Evolutionary conservation across 164 flowering plant genomes (phyloP), one percentile per base, ranked within the genome.

Genomic region (Liriodendron chinense): DNA sequence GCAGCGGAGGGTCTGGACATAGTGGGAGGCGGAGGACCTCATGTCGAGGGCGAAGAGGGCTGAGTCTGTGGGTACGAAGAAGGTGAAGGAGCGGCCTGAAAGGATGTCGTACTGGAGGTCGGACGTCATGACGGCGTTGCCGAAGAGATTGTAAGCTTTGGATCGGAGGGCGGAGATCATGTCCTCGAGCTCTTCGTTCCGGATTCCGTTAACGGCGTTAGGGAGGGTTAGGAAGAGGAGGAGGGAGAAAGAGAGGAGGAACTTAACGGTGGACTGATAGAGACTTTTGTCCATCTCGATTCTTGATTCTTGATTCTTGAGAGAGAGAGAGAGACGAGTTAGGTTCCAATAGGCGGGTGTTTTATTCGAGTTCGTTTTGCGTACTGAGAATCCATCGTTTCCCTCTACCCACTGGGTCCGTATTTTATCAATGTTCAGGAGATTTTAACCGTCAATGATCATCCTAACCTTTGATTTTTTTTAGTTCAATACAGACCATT

Each of bases 11-110:
- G 80, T 76, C 73, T 69, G 53, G 57, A 72, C 47, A 85, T 84
- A 84, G 48, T 77, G 50, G 21, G 70, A 25, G 21, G 85, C 87
- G 12, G 64, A 25, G 3, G 80, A 66, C 3, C 74, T 68, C 80
- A 80, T 78, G 76, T 80, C 85, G 67, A 84, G 84, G 10, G 83
- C 73, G 78, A 82, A 82, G 75, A 84, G 86, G 20, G 80, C 24
- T 43, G 82, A 71, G 57, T 84, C 85, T 9, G 80, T 47, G 10
- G 86, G 86, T 16, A 79, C 82, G 70, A 84, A 80, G 79, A 84
- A 47, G 43, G 86, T 84, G 83, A 80, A 76, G 72, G 74, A 73
- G 20, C 47, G 0, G 26, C 76, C 67, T 61, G 66, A 23, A 56
- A 78, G 73, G 75, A 84, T 67, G 14, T 76, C 77, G 77, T 47